Conservation (phyloP, 345 rosid species). For the Camelina sativa region DNA sequence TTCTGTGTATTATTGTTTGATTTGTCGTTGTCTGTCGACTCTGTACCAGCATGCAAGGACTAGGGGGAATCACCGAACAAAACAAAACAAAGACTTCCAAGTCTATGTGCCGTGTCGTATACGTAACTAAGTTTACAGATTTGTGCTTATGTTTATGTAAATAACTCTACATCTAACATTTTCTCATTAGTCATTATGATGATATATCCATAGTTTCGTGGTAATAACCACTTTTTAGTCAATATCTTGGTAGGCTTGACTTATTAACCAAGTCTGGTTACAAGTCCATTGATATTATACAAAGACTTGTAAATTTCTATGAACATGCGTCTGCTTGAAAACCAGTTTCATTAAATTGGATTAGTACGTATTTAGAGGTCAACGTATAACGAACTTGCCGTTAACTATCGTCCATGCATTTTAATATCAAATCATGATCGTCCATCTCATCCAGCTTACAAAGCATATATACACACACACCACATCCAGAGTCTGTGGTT, state of each 20-base stretch:
- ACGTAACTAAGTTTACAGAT: constrained; percentile 6
- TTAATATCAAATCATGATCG: not conserved
- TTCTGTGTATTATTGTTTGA: not conserved
- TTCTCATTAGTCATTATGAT: not conserved
- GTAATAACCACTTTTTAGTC: not conserved
- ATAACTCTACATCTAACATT: not conserved
- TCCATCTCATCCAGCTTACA: not conserved
- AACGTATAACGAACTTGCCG: not conserved
- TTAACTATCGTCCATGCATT: not conserved
- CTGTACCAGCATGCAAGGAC: not conserved
- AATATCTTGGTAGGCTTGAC: not conserved
- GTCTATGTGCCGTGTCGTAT: constrained; percentile 21
- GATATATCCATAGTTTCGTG: not conserved
- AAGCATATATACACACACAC: not conserved
- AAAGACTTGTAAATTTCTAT: not conserved
- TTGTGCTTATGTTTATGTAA: not conserved
- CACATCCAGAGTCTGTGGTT: not conserved
- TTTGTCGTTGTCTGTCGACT: not conserved
- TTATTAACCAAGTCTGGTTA: not conserved
- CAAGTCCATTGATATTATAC: not conserved
- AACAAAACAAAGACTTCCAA: constrained; percentile 22
- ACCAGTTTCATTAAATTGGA: not conserved
- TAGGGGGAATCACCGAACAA: constrained; percentile 9
- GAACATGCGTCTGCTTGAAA: not conserved
- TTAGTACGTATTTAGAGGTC: not conserved